A percentile compares a stretch with the other conserved stretches of the same genome.
Conservation (phyloP, 2,329 filamentous ascomycete genomes). For the Neofusicoccum ribis region DNA sequence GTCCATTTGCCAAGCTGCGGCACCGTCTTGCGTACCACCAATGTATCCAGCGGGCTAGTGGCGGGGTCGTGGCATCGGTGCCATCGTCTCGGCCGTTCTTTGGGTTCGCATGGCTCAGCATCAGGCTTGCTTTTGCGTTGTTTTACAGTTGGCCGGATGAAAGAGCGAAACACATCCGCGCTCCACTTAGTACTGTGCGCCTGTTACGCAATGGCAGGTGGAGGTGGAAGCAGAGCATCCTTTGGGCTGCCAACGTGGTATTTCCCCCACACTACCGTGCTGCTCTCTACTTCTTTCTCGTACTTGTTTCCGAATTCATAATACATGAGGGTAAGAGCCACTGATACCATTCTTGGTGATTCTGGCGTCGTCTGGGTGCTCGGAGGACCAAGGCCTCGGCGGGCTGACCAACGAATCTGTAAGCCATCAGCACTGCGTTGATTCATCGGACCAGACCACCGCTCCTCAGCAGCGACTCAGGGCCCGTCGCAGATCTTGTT, state of each 20-base stretch:
- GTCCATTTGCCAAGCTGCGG: not conserved
- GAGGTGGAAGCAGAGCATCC: not conserved
- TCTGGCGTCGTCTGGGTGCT: not conserved
- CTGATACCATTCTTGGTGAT: not conserved
- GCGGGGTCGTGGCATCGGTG: not conserved
- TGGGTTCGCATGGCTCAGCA: not conserved
- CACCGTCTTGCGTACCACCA: not conserved
- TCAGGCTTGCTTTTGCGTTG: not conserved
- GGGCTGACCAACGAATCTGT: not conserved
- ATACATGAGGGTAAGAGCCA: not conserved
- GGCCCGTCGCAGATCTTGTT: not conserved
- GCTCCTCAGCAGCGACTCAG: not conserved
- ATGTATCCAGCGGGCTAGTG: not conserved
- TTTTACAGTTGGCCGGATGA: not conserved
- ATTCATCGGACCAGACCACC: not conserved
- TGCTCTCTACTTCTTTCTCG: not conserved
- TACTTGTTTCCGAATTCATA: not conserved
- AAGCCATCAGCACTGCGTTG: not conserved
- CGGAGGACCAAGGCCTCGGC: conserved; percentile 1
- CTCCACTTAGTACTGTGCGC: not conserved
- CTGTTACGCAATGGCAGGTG: not conserved
- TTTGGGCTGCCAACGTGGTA: not conserved
- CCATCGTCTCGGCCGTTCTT: not conserved
- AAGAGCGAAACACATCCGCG: not conserved
- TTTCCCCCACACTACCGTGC: not conserved